These are phyloP conservation scores for Botrytis pseudocinerea DNA, from an alignment of 2,329 filamentous ascomycete species.

Conservation along the genomic window DNA sequence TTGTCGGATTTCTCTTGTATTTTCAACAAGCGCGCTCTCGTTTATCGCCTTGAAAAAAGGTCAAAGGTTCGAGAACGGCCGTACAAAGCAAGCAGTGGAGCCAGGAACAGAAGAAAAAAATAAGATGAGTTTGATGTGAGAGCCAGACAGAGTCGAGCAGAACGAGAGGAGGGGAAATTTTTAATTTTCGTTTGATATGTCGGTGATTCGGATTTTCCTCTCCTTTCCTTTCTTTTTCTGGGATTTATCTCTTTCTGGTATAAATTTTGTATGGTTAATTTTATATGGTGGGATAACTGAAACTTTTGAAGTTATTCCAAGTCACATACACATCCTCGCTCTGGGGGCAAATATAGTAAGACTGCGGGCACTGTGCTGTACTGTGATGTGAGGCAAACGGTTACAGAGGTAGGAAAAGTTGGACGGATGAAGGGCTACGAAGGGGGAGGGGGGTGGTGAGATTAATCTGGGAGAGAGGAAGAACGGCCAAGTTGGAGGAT, in stretches of 20 bases:
- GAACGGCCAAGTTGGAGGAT: neutral
- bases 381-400: neutral
- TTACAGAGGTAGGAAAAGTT: neutral
- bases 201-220: slow-evolving; percentile 7
- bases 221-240: neutral
- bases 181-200: slow-evolving; percentile 1
- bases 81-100: slow-evolving; percentile 20
- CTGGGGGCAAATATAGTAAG: neutral
- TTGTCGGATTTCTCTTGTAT: slow-evolving; percentile 21
- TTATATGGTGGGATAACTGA: neutral
- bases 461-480: neutral
- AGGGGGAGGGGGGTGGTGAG: neutral
- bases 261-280: neutral
- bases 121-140: neutral
- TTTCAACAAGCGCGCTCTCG: slow-evolving; percentile 21
- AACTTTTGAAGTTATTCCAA: slow-evolving; percentile 1
- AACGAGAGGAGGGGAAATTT: neutral
- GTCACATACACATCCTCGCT: neutral
- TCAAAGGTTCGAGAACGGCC: slow-evolving; percentile 21
- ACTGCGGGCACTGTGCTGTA: neutral
- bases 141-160: neutral
- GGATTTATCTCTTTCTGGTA: neutral
- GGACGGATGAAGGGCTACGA: neutral
- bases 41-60: slow-evolving; percentile 18
- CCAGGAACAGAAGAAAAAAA: slow-evolving; percentile 16